Evolutionary conservation across 2,329 filamentous ascomycete species (phyloP).

Genomic region (Colletotrichum viniferum): DNA sequence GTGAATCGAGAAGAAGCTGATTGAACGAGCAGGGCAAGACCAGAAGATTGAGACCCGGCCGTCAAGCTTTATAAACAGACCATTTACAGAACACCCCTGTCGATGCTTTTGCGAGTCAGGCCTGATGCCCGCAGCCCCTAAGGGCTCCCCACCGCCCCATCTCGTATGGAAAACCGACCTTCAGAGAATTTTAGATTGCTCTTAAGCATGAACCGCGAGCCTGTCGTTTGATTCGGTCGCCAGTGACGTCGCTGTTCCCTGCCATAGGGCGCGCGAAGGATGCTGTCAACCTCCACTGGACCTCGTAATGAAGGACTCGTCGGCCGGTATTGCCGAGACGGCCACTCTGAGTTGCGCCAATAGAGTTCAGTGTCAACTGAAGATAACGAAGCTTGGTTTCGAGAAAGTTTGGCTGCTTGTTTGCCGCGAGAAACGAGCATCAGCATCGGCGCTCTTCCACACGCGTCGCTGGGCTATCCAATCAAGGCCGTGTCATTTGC

Average conservation of each 20-base stretch:
- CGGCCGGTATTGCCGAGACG: not conserved
- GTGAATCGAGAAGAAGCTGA: conserved; percentile 12
- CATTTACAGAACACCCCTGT: conserved; percentile 1
- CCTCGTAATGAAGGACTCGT: not conserved
- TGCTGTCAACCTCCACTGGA: not conserved
- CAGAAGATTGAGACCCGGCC: not conserved
- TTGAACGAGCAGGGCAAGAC: not conserved
- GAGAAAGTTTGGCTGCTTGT: not conserved
- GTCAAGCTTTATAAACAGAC: conserved; percentile 16
- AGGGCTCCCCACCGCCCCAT: conserved; percentile 15
- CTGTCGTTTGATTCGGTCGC: not conserved
- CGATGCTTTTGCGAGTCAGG: conserved; percentile 11
- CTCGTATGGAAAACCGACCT: conserved; percentile 16
- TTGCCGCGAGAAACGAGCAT: not conserved
- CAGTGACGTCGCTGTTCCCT: conserved; percentile 12
- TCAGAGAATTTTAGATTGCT: conserved; percentile 18
- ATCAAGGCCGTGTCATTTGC: not conserved
- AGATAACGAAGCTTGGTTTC: not conserved
- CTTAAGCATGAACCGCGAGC: conserved; percentile 2
- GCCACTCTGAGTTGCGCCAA: not conserved
- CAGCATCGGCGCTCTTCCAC: not conserved
- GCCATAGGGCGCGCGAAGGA: conserved; percentile 3
- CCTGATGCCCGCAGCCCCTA: not conserved
- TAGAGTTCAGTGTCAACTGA: not conserved
- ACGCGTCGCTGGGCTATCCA: not conserved